Base-by-base conservation (phyloP, 352 stramenopile species). In the Aphanomyces stellatus region DNA sequence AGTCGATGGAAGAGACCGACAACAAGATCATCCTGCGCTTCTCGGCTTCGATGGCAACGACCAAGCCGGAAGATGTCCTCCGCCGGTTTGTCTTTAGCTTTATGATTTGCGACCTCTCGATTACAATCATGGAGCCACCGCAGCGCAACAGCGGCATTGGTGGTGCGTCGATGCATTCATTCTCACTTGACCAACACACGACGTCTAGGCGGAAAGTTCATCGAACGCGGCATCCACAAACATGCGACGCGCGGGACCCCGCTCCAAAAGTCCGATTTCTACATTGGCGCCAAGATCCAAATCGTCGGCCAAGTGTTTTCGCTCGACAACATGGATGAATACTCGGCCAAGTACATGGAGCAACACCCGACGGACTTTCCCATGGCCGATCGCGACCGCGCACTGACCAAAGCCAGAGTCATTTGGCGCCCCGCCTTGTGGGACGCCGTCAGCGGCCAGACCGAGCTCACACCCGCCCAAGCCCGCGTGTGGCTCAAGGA, bases 331-430 rank as follows among this genome's bases (percentile, higher is more conserved):
- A 88, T 93, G 81, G 85, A 93, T 64, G 82, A 93, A 65, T 88
- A 93, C 72, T 91, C 80, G 51, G 78, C 82, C 48, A 88, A 88
- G 53, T 91, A 86, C 67, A 93, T 93, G 85, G 85, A 93, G 46
- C 64, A 67, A 6, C 80, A 85, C 34, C 53, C 73, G n/a, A 40
- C 62, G 35, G 82, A 83, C 53, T 93, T 93, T 67, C 71, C 79
- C 3, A 22, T 41, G 6, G 60, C 60, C 13, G 60, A 67, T 30
- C 60, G 34, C 4, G 34, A 31, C 19, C 13, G 28, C 1, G 60
- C 19, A 10, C 25, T 51, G 0, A 5, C 8, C 3, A 67, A 67
- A 22, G 2, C 57, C 17, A 24, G 33, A 15, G 34, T 19, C 33
- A 22, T 27, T n/a, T 25, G 24, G 22, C 60, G 30, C n/a, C 4